Evolutionary conservation across 371 early-diverging fungal genomes (phyloP).

Genomic region (Actinomucor elegans): DNA sequence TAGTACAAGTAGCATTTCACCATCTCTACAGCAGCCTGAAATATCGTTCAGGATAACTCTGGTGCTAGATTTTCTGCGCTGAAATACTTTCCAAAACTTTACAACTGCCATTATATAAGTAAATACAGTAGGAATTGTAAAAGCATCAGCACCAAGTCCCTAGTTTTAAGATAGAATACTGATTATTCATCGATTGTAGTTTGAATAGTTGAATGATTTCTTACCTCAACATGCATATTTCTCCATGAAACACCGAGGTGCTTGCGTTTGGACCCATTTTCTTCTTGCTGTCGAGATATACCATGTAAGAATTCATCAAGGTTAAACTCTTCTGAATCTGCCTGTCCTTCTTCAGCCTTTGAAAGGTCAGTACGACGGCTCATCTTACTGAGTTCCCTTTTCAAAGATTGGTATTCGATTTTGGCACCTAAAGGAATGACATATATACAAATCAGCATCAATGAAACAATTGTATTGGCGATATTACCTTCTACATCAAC

Average conservation of each 20-base stretch:
- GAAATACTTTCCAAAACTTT: slow-evolving; percentile 31
- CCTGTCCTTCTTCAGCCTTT: slow-evolving; percentile 18
- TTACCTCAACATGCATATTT: slow-evolving; percentile 40
- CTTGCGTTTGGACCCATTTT: slow-evolving; percentile 27
- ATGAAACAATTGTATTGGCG: not conserved
- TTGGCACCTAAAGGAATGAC: slow-evolving; percentile 28
- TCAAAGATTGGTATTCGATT: slow-evolving; percentile 31
- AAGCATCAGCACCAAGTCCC: slow-evolving; percentile 48
- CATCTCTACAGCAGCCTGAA: slow-evolving; percentile 63
- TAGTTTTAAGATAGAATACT: not conserved
- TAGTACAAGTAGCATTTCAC: slow-evolving; percentile 76
- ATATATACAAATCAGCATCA: not conserved
- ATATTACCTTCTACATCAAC: slow-evolving; percentile 36
- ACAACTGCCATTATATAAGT: slow-evolving; percentile 18
- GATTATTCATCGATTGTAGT: slow-evolving; percentile 5
- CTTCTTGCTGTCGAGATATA: slow-evolving; percentile 21
- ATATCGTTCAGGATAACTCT: slow-evolving; percentile 51
- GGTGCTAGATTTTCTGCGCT: slow-evolving; percentile 16
- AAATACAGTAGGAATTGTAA: slow-evolving; percentile 33
- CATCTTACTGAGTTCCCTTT: slow-evolving; percentile 26
- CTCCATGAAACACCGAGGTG: slow-evolving; percentile 53
- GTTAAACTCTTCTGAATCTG: slow-evolving; percentile 31
- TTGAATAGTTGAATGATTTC: not conserved
- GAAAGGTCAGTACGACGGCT: slow-evolving; percentile 13
- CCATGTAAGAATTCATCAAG: slow-evolving; percentile 34